Conservation (phyloP, 306 rosid species). For the Quercus aquifolioides region DNA sequence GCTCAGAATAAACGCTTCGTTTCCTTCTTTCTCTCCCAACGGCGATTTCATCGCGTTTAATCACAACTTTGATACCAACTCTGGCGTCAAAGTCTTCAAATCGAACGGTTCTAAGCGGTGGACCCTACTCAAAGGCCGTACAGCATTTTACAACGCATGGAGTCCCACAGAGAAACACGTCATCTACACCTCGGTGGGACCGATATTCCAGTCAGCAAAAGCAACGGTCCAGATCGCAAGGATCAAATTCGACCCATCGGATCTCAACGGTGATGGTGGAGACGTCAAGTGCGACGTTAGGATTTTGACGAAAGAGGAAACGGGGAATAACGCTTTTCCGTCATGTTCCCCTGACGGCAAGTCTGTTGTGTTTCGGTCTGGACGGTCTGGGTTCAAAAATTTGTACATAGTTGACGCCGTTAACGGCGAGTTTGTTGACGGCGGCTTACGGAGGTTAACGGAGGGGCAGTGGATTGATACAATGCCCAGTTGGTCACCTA, state of each 20-base stretch:
- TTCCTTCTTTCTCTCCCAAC: slow-evolving; percentile 61
- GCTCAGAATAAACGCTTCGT: slow-evolving; percentile 56
- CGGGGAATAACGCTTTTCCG: slow-evolving; percentile 80
- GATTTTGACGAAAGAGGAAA: slow-evolving; percentile 48
- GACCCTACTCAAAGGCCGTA: slow-evolving; percentile 52
- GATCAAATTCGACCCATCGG: slow-evolving; percentile 37
- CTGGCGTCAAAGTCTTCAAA: slow-evolving; percentile 49
- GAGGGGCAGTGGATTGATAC: slow-evolving; percentile 81
- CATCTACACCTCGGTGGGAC: slow-evolving; percentile 72
- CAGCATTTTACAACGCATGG: slow-evolving; percentile 66
- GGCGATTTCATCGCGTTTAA: slow-evolving; percentile 57
- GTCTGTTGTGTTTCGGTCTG: slow-evolving; percentile 69
- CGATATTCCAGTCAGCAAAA: slow-evolving; percentile 47
- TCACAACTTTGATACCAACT: slow-evolving; percentile 5
- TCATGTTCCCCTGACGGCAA: slow-evolving; percentile 79
- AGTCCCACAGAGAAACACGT: slow-evolving; percentile 59
- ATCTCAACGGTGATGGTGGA: slow-evolving; percentile 33
- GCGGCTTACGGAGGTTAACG: slow-evolving; percentile 52
- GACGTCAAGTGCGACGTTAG: slow-evolving; percentile 34
- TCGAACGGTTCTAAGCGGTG: slow-evolving; percentile 63
- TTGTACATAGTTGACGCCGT: slow-evolving; percentile 66
- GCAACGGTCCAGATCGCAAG: slow-evolving; percentile 72
- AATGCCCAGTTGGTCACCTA: slow-evolving; percentile 91
- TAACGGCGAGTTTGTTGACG: slow-evolving; percentile 56
- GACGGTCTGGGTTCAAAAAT: slow-evolving; percentile 71